Evolutionary conservation across 371 early-diverging fungal genomes (phyloP).

Genomic region (Actinomucor elegans): DNA sequence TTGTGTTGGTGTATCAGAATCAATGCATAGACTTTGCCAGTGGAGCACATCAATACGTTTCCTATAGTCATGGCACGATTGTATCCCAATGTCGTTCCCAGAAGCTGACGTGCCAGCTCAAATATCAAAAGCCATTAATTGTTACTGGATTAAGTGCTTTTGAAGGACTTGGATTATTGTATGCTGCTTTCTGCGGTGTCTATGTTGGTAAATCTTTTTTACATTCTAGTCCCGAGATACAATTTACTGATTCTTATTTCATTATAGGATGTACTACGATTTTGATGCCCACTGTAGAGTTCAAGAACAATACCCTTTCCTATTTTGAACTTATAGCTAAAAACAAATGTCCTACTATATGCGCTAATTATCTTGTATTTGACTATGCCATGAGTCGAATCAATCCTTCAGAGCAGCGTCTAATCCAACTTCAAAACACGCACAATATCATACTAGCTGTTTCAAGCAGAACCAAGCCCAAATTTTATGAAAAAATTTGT

Average conservation of each 20-base stretch:
- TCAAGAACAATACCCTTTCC: slow-evolving; percentile 47
- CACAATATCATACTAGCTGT: slow-evolving; percentile 71
- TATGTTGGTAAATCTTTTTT: slow-evolving; percentile 52
- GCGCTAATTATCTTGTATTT: slow-evolving; percentile 67
- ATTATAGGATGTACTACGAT: slow-evolving; percentile 54
- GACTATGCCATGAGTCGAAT: slow-evolving; percentile 61
- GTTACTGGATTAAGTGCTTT: slow-evolving; percentile 58
- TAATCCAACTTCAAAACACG: slow-evolving; percentile 56
- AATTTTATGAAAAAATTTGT: slow-evolving; percentile 37
- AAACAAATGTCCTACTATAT: slow-evolving; percentile 61
- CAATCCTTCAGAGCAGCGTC: slow-evolving; percentile 33
- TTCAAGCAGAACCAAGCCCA: slow-evolving; percentile 65
- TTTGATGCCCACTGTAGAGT: slow-evolving; percentile 56
- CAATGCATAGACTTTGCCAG: slow-evolving; percentile 21
- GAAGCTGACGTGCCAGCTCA: slow-evolving; percentile 71
- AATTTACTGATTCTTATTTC: not conserved
- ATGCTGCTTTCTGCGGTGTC: slow-evolving; percentile 68
- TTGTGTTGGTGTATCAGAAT: slow-evolving; percentile 44
- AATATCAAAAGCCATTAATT: slow-evolving; percentile 59
- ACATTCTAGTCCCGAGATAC: too few species aligned
- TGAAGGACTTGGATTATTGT: slow-evolving; percentile 76
- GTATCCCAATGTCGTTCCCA: slow-evolving; percentile 75
- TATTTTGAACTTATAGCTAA: slow-evolving; percentile 65
- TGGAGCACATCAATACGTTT: slow-evolving; percentile 50
- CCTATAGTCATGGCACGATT: slow-evolving; percentile 63